Percentiles rank a stretch among this genome's conserved stretches.
These are phyloP conservation scores for Ulota crispa DNA, from an alignment of 225 moss, liverwort and hornwort genomes.

Conservation along the genomic window DNA sequence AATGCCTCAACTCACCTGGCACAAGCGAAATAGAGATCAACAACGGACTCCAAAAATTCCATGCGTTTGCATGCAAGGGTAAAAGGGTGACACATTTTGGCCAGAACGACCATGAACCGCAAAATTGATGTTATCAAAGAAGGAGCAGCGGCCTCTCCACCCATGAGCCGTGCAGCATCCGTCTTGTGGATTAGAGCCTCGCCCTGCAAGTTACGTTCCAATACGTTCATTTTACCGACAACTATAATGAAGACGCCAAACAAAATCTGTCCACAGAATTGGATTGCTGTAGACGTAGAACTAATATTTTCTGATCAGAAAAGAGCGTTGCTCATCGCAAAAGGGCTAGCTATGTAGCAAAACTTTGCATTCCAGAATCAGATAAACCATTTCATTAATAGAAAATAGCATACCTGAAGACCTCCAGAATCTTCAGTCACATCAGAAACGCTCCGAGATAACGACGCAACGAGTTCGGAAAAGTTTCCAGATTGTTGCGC, in stretches of 20 bases:
- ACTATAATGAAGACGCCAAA: not conserved
- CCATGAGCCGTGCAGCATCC: constrained; percentile 93
- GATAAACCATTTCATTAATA: not conserved
- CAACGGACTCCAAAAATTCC: constrained; percentile 82
- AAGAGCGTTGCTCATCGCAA: not conserved
- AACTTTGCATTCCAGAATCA: not conserved
- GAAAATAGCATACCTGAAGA: constrained; percentile 49
- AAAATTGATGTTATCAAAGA: constrained; percentile 83
- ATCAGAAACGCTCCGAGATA: constrained; percentile 72
- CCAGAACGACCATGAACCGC: constrained; percentile 96
- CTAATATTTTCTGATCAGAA: not conserved
- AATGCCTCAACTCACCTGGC: constrained; percentile 61
- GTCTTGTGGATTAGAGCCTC: constrained; percentile 95
- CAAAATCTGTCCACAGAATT: not conserved
- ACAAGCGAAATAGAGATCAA: constrained; percentile 95
- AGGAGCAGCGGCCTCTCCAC: constrained; percentile 95
- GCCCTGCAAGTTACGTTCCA: constrained; percentile 53
- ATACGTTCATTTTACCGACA: constrained; percentile 4
- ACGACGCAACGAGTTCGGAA: constrained; percentile 63
- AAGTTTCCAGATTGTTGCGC: constrained; percentile 85
- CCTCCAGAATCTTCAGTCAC: constrained; percentile 61
- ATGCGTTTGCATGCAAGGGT: constrained; percentile 85
- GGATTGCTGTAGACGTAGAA: not conserved
- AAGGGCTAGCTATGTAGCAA: not conserved
- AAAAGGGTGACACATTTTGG: constrained; percentile 97